These are phyloP conservation scores for Geranium rotundifolium DNA, from an alignment of 345 rosid genomes.

Conservation along the genomic window DNA sequence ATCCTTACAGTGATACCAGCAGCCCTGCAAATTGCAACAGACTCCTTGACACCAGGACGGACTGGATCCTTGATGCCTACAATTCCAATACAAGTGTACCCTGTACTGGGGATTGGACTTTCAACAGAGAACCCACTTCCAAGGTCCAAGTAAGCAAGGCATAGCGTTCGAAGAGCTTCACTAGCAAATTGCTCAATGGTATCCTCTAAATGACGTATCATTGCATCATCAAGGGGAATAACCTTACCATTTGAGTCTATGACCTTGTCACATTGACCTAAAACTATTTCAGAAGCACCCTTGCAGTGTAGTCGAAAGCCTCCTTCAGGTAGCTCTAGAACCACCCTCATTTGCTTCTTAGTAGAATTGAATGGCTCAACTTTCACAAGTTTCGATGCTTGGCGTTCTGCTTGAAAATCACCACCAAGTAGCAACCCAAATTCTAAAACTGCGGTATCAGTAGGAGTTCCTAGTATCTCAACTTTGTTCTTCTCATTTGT, in stretches of 20 bases:
- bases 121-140: slow-evolving; percentile 44
- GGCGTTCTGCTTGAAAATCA: slow-evolving; percentile 44
- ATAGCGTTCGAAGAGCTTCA: slow-evolving; percentile 92
- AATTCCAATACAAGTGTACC: slow-evolving; percentile 58
- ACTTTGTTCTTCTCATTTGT: slow-evolving; percentile 32
- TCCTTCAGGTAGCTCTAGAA: slow-evolving; percentile 61
- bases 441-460: slow-evolving; percentile 86
- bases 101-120: slow-evolving; percentile 41
- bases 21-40: slow-evolving; percentile 68
- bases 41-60: slow-evolving; percentile 73
- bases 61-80: slow-evolving; percentile 87
- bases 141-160: slow-evolving; percentile 72
- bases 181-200: slow-evolving; percentile 65
- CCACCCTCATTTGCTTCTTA: slow-evolving; percentile 80
- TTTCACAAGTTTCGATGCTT: slow-evolving; percentile 45
- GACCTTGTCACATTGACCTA: slow-evolving; percentile 69
- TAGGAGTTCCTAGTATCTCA: slow-evolving; percentile 91
- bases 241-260: slow-evolving; percentile 54
- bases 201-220: slow-evolving; percentile 29
- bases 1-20: slow-evolving; percentile 81
- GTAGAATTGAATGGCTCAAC: slow-evolving; percentile 15
- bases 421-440: slow-evolving; percentile 78
- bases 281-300: slow-evolving; percentile 83
- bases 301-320: slow-evolving; percentile 57
- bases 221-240: slow-evolving; percentile 55